Base-by-base conservation (phyloP, 1,139 yeast species). In the Scheffersomyces parashehatae region DNA sequence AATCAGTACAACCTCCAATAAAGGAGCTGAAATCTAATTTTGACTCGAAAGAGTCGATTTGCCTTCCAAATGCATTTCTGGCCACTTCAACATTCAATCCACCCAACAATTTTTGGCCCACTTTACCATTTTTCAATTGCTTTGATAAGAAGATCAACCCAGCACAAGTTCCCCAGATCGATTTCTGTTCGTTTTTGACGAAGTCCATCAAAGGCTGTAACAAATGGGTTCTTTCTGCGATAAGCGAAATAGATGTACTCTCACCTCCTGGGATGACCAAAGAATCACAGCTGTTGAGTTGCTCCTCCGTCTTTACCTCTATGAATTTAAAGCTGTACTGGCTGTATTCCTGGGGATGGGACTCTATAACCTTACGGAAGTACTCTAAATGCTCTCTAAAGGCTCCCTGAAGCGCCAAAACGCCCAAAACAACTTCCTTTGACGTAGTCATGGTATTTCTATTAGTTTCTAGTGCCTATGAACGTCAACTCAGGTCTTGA, bases 91-190 rank as follows among this genome's bases (percentile, higher is more conserved):
- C 80, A 52, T 82, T 79, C 57, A 88, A 64, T 0, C 87, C 89
- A 2, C 89, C 88, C 37, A 88, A 66, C 3, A 82, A 61, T 47
- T 76, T 68, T 52, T 86, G 90, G n/a, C 79, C 75, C 2, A 73
- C 74, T 37, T 73, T 70, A 16, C 85, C 86, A 56, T 79, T 80
- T 10, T 68, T 59, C 29, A 86, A 75, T 43, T 78, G 73, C 45
- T 75, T 72, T 8, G 91, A 77, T 35, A 88, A 67, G 52, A 87
- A 74, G 45, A 88, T 87, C 52, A 88, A 68, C 2, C 95, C 96
- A 4, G 95, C 95, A 64, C 95, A 88, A 1, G 95, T 88, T 0
- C 95, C 95, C 95, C 95, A 88, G 28, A 82, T 75, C 1, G 88
- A 82, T 52, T 77, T 79, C 32, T 47, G 14, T 16, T 65, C 66